Evolutionary conservation across 73 alveolate species (phyloP).

Genomic region (Breviolum minutum): DNA sequence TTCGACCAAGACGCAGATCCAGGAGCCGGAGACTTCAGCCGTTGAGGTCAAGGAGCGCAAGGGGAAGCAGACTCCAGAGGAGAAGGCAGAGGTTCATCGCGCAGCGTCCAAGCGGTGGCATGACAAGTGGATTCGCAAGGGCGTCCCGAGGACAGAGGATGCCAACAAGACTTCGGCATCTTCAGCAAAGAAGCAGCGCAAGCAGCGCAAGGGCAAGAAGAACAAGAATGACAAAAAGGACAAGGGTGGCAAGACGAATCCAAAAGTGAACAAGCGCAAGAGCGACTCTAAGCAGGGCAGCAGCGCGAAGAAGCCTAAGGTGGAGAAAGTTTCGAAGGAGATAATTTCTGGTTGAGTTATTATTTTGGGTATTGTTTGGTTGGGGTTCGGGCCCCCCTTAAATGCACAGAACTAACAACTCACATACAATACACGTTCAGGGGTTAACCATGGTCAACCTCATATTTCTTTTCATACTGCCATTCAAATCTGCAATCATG

Average conservation of each 20-base stretch:
- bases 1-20: neutral
- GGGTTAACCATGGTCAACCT: neutral
- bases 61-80: neutral
- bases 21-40: neutral
- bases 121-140: neutral
- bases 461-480: neutral
- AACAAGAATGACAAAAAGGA: neutral
- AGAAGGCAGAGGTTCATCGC: neutral
- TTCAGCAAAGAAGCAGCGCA: neutral
- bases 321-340: too few species aligned
- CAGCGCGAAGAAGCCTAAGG: too few species aligned
- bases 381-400: neutral
- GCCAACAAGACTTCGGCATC: neutral
- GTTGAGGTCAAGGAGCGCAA: neutral
- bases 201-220: neutral
- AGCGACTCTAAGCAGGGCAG: too few species aligned
- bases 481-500: neutral
- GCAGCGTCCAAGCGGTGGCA: slow-evolving; percentile 1
- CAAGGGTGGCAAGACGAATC: neutral
- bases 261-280: neutral
- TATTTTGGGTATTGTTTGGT: neutral
- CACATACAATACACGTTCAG: neutral
- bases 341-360: too few species aligned
- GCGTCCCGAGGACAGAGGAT: neutral
- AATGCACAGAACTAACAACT: neutral